These are phyloP conservation scores for Pseudopithomyces maydicus DNA, from an alignment of 2,329 filamentous ascomycete species.

Conservation along the genomic window DNA sequence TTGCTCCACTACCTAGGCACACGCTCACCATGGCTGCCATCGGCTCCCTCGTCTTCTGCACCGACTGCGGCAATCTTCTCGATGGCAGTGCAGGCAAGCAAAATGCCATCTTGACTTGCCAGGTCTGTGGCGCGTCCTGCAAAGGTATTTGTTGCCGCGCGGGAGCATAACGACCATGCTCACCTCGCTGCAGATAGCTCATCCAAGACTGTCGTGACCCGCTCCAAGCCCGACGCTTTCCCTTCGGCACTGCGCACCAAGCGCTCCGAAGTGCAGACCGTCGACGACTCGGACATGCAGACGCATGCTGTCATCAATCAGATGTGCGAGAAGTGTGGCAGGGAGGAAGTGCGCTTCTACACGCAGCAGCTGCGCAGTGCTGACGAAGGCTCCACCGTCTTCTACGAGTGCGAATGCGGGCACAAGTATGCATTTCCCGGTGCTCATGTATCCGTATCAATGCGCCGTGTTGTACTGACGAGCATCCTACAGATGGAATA, in stretches of 20 bases:
- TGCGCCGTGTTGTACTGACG: constrained; percentile 20
- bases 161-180: not conserved
- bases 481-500: constrained; percentile 53
- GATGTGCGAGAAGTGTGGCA: constrained; percentile 80
- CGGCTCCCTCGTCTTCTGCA: constrained; percentile 90
- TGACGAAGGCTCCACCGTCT: constrained; percentile 92
- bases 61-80: constrained; percentile 87
- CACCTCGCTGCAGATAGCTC: constrained; percentile 32
- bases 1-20: not conserved
- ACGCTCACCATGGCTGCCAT: constrained; percentile 75
- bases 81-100: constrained; percentile 78
- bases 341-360: constrained; percentile 81
- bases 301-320: constrained; percentile 72
- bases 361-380: constrained; percentile 87
- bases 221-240: constrained; percentile 88
- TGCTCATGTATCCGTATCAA: not conserved
- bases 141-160: constrained; percentile 63
- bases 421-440: constrained; percentile 66
- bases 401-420: constrained; percentile 87
- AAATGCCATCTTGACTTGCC: constrained; percentile 78
- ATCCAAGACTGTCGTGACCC: constrained; percentile 76
- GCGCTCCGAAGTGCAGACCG: constrained; percentile 80
- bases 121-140: constrained; percentile 84
- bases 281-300: constrained; percentile 77
- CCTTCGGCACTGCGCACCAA: constrained; percentile 88